Evolutionary conservation across 148 eudicot genomes (phyloP).

Genomic region (Diospyros kaki): DNA sequence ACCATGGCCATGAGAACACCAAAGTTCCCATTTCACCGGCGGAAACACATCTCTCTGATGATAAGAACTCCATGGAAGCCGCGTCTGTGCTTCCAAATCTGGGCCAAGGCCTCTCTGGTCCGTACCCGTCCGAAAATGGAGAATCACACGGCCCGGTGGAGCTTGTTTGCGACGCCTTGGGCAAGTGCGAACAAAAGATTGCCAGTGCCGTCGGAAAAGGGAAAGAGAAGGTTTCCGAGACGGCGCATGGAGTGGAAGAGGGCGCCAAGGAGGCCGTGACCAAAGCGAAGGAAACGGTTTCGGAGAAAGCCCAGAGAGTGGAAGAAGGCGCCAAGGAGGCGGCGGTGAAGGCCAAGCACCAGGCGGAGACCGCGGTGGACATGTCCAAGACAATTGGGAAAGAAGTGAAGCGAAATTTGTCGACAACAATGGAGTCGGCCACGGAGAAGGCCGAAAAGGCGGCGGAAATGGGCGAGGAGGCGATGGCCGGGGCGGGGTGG

Average conservation of each 20-base stretch:
- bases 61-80: constrained; percentile 9
- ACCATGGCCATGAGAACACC: constrained; percentile 36
- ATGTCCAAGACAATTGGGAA: constrained; percentile 16
- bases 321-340: constrained; percentile 14
- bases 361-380: neutral
- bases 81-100: constrained; percentile 10
- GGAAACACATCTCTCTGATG: too few relatives aligned
- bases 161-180: constrained; percentile 50
- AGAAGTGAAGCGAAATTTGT: constrained; percentile 1
- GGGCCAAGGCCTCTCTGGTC: constrained; percentile 9
- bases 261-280: neutral
- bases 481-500: neutral
- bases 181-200: constrained; percentile 29
- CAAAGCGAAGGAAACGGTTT: neutral
- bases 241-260: constrained; percentile 16
- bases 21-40: constrained; percentile 37
- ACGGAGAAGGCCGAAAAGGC: constrained; percentile 22
- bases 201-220: constrained; percentile 27
- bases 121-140: neutral
- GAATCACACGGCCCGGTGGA: constrained; percentile 19
- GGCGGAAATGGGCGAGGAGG: constrained; percentile 15
- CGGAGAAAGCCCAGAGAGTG: neutral
- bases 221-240: constrained; percentile 22
- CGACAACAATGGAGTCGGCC: neutral
- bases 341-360: neutral